phyloP scores from a whole-genome alignment of 805 yeast genomes.

The Metschnikowia colocasiae region DNA sequence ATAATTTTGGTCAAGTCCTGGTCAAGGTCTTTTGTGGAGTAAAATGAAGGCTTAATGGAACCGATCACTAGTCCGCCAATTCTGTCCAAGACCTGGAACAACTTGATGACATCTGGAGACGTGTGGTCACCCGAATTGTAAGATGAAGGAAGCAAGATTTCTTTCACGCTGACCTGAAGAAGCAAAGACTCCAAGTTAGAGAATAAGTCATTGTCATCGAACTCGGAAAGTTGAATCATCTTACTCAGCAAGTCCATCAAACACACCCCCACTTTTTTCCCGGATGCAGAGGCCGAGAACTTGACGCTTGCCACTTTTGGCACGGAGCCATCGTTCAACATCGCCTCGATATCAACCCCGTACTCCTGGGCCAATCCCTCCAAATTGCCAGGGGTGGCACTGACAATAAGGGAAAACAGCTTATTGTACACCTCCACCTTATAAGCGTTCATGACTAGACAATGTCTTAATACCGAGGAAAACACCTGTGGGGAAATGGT shows the following conservation, averaged over 20 bases:
- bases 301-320: slow-evolving; percentile 42
- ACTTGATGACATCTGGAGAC: slow-evolving; percentile 54
- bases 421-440: slow-evolving; percentile 79
- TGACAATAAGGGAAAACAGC: slow-evolving; percentile 52
- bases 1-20: slow-evolving; percentile 74
- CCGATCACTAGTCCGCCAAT: slow-evolving; percentile 76
- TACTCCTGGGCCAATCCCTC: slow-evolving; percentile 44
- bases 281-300: slow-evolving; percentile 30
- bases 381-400: slow-evolving; percentile 90
- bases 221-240: slow-evolving; percentile 69
- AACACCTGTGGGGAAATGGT: slow-evolving; percentile 78
- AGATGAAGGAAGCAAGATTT: slow-evolving; percentile 59
- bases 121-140: slow-evolving; percentile 37
- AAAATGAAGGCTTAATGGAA: slow-evolving; percentile 53
- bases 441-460: slow-evolving; percentile 65
- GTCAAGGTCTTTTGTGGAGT: slow-evolving; percentile 64
- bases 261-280: slow-evolving; percentile 67
- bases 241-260: slow-evolving; percentile 71
- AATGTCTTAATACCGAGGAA: slow-evolving; percentile 57
- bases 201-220: slow-evolving; percentile 81
- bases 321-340: slow-evolving; percentile 46
- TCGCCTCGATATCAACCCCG: slow-evolving; percentile 52
- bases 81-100: slow-evolving; percentile 63
- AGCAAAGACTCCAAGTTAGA: slow-evolving; percentile 82
- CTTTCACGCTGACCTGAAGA: slow-evolving; percentile 87